A percentile compares a stretch with the other conserved stretches of the same genome.
Evolutionary conservation across 2,329 filamentous ascomycete species (phyloP).

Genomic region (Bipolaris zeicola): DNA sequence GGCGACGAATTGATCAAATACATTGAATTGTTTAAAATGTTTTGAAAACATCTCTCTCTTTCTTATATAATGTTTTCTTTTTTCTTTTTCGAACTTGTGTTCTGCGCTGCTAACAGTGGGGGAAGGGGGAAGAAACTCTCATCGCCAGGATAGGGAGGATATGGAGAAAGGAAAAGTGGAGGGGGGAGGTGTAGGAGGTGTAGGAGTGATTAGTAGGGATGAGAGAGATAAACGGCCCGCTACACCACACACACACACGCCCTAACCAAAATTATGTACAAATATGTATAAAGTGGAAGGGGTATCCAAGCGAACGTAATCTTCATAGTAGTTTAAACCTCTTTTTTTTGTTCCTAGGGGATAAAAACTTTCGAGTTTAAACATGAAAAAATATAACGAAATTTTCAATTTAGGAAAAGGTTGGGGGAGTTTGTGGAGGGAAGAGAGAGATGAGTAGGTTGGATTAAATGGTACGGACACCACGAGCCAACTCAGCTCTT

Average conservation of each 20-base stretch:
- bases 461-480: constrained; percentile 45
- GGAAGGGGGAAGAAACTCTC: background rate
- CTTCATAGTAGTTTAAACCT: constrained; percentile 12
- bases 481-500: constrained; percentile 47
- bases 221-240: background rate
- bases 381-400: background rate
- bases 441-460: background rate
- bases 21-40: too few species aligned
- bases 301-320: constrained; percentile 26
- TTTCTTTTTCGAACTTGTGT: background rate
- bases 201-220: background rate
- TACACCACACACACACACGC: background rate
- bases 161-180: too few species aligned
- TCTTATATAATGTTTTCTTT: background rate
- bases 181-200: background rate
- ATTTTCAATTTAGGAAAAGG: background rate
- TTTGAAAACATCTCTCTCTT: too few species aligned
- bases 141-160: background rate
- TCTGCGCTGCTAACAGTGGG: background rate
- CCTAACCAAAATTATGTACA: constrained; percentile 26
- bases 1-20: too few species aligned
- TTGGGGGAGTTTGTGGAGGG: background rate
- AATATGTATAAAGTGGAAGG: constrained; percentile 20
- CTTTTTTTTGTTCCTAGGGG: background rate
- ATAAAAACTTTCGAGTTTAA: background rate